A percentile compares a stretch with the other conserved stretches of the same genome.
phyloP scores from a whole-genome alignment of 148 eudicot genomes.

The Rhododendron williamsianum region DNA sequence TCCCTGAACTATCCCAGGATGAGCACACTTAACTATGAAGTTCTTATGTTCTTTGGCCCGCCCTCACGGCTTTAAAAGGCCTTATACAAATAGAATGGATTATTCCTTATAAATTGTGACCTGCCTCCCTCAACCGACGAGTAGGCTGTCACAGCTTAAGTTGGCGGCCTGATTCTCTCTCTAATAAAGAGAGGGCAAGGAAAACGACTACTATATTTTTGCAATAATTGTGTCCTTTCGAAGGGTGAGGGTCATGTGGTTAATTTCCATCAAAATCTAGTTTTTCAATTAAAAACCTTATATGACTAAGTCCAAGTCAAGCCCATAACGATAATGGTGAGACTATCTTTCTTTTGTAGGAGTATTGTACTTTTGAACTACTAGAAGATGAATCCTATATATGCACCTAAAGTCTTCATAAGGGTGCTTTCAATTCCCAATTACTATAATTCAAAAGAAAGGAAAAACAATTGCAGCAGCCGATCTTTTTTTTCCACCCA shows the following conservation, averaged over 20 bases:
- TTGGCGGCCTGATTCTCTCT: not conserved
- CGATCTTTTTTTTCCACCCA: not conserved
- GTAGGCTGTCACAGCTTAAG: too few relatives aligned
- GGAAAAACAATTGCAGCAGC: not conserved
- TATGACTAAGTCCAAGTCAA: constrained; percentile 1
- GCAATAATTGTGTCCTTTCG: not conserved
- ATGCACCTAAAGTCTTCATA: not conserved
- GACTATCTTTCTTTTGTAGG: too few relatives aligned
- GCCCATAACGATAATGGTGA: not conserved
- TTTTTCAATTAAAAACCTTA: not conserved
- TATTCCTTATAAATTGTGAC: too few relatives aligned
- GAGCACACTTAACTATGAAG: too few relatives aligned
- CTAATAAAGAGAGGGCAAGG: not conserved
- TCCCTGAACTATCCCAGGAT: too few relatives aligned
- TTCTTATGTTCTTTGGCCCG: too few relatives aligned
- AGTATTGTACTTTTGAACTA: not conserved
- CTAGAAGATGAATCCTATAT: not conserved
- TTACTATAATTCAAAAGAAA: not conserved
- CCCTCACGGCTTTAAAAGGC: too few relatives aligned
- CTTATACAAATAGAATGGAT: too few relatives aligned
- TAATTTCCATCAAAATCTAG: not conserved
- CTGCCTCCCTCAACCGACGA: too few relatives aligned
- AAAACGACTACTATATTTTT: not conserved
- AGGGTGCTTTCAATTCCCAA: not conserved
- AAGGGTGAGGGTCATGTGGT: not conserved